Conservation (phyloP, 805 yeast species). For the Metahyphopichia silvanorum region DNA sequence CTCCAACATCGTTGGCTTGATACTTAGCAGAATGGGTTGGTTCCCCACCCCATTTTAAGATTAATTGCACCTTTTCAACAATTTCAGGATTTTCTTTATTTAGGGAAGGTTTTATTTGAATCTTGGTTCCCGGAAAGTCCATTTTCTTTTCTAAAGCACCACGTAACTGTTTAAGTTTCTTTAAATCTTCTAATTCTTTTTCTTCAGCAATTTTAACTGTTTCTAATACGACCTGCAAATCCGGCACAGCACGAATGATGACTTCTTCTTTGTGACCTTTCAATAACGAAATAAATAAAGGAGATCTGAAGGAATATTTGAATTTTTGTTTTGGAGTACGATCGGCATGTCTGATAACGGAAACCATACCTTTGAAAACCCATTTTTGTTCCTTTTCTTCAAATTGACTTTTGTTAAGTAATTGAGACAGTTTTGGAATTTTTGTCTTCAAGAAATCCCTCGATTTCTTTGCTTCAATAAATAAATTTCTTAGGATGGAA, state of each 20-base stretch:
- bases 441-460: conserved; percentile 37
- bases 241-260: conserved; percentile 85
- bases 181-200: conserved; percentile 73
- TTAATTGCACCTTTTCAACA: conserved; percentile 93
- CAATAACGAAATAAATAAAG: conserved; percentile 76
- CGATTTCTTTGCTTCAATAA: conserved; percentile 49
- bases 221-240: conserved; percentile 78
- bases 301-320: conserved; percentile 89
- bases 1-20: conserved; percentile 94
- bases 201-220: conserved; percentile 81
- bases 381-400: conserved; percentile 83
- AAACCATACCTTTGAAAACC: conserved; percentile 91
- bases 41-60: conserved; percentile 99
- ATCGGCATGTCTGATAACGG: conserved; percentile 95
- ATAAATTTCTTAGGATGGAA: conserved; percentile 68
- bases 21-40: conserved; percentile 96
- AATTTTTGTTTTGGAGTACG: conserved; percentile 98
- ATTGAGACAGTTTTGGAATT: conserved; percentile 30
- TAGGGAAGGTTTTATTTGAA: conserved; percentile 88
- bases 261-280: conserved; percentile 97
- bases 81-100: conserved; percentile 54
- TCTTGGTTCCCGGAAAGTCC: conserved; percentile 91
- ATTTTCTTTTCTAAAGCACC: conserved; percentile 86
- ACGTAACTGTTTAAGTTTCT: conserved; percentile 71
- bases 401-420: conserved; percentile 34